Base-by-base conservation (phyloP, 1,139 yeast species). In the Cylindricascospora bacillispora region DNA sequence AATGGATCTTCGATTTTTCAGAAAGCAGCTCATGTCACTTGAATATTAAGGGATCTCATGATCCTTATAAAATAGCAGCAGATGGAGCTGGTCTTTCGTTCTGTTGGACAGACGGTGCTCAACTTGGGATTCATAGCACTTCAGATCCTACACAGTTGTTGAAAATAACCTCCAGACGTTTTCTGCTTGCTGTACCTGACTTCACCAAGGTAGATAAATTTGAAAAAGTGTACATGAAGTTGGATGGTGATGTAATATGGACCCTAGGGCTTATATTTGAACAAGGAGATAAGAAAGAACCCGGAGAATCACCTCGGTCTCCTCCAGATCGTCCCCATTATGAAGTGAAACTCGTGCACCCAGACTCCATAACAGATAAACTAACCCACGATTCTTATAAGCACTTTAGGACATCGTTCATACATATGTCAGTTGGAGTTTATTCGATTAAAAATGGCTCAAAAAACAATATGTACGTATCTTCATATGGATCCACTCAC, bases 31-130 rank as follows among this genome's bases (percentile, higher is more conserved):
- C 46, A 10, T 34, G 52, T 7, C 52, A 50, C 34, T 34, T 53
- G 15, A 52, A 53, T 28, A 48, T 53, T 15, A 53, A 52, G 33
- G 81, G 92, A 17, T 74, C 89, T 0, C 60, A 70, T 26, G 68
- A 72, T 40, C 95, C 95, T 0, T 81, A 83, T 45, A 65, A 66
- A 13, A 52, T 83, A 22, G 59, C 70, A 2, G 86, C 82, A 7
- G 61, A 62, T 12, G 71, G 78, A 30, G 69, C 93, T 3, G 95
- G 95, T 2, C 72, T 83, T 45, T 78, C 79, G 0, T 76, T 82
- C 51, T 66, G 74, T 34, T 85, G 94, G 86, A 67, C 70, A 38
- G 70, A 78, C 27, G 68, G 77, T 40, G 81, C 81, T 2, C 50
- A 50, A 3, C 59, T 81, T 34, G 49, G 58, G 10, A 62, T 82